Conservation (phyloP, 2,329 filamentous ascomycete species). For the Drechslera avenae region DNA sequence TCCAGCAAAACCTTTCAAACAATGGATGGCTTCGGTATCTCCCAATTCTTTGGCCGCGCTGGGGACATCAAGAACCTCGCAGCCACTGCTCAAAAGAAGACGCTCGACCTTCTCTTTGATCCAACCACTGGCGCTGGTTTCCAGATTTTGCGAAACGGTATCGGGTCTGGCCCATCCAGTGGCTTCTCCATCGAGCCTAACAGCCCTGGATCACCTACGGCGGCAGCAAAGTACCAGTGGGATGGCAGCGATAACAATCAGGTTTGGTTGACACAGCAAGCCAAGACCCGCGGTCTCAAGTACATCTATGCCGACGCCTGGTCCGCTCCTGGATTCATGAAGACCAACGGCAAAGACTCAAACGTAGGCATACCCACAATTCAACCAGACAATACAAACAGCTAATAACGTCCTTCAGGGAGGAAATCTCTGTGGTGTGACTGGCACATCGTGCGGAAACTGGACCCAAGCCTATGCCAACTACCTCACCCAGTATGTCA, state of each 20-base stretch:
- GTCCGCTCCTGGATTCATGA: neutral
- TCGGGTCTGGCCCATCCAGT: neutral
- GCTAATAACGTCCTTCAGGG: neutral
- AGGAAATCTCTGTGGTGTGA: neutral
- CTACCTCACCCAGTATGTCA: neutral
- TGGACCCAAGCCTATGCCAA: neutral
- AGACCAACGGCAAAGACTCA: neutral
- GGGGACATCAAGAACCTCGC: neutral
- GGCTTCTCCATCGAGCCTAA: neutral
- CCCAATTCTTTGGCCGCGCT: neutral
- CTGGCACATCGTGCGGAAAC: neutral
- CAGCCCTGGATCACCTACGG: neutral
- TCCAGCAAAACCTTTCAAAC: neutral
- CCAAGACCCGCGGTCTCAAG: neutral
- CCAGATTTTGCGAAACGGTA: neutral
- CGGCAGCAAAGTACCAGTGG: neutral
- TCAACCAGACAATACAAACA: neutral
- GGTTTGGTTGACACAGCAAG: neutral
- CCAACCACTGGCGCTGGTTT: neutral
- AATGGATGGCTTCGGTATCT: neutral
- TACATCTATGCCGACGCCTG: neutral
- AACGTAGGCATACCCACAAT: neutral
- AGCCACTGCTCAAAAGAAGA: neutral
- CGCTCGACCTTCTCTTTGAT: neutral
- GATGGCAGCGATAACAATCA: neutral